Evolutionary conservation across 306 rosid species (phyloP), one percentile per base, ranked within the genome.

Genomic region (Malus fusca): DNA sequence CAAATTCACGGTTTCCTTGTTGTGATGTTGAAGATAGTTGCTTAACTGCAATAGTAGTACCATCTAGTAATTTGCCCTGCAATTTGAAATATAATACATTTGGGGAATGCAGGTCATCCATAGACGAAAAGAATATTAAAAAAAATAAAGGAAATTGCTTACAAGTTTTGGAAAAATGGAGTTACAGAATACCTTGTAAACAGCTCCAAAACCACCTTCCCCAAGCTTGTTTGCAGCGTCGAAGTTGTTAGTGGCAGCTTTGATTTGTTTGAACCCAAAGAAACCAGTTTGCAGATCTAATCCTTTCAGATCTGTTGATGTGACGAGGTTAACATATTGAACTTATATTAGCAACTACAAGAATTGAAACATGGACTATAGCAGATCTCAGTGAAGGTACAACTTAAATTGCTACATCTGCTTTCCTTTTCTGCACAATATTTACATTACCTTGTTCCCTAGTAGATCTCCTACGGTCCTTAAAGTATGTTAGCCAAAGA

Each of bases 251-350:
- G 75, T 72, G 14, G 65, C 53, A 53, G 37, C 66, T 43, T 68
- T 82, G 42, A 88, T 80, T 79, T 88, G 84, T 71, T 80, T 78
- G 65, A 80, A 77, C 6, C 78, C 86, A 80, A 72, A 88, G 61
- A 72, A 78, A 69, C 88, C 82, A 37, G 46, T 73, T 48, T 60
- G 81, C 37, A 71, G 76, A 78, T 84, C 74, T 44, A 73, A 81
- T 66, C 87, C 83, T 75, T 56, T 17, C 4, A 33, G 46, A 78
- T 73, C 89, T 85, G 78, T 77, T 28, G 69, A 43, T 48, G 75
- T 31, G 44, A 33, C 26, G 31, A 71, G 64, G 79, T 31, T 31
- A 31, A 31, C 35, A 31, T 31, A 4, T 31, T 31, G 35, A 31
- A 31, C 35, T 31, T 31, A 31, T 31, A 30, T 46, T 46, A 46